Evolutionary conservation across 1,284 basidiomycete genomes (phyloP).

Genomic region (Cryptococcus sp.): DNA sequence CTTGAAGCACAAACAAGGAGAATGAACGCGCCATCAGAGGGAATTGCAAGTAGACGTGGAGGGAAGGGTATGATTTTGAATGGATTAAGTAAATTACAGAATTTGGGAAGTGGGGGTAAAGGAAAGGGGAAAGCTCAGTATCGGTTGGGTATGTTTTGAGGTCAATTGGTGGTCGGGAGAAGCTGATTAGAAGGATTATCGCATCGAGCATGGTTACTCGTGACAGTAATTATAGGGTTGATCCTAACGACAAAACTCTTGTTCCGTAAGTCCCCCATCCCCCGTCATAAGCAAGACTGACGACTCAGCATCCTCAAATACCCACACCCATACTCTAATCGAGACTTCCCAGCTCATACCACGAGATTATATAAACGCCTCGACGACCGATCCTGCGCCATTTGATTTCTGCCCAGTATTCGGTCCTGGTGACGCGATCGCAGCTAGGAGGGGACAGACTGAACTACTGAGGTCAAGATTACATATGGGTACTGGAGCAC

Average conservation of each 20-base stretch:
- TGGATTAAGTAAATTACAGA: neutral
- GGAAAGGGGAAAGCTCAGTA: constrained; percentile 1
- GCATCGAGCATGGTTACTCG: constrained; percentile 33
- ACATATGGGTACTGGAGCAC: constrained; percentile 73
- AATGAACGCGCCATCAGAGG: neutral
- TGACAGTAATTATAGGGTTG: constrained; percentile 26
- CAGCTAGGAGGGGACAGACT: constrained; percentile 68
- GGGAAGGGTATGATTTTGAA: neutral
- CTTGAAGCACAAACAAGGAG: neutral
- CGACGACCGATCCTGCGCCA: constrained; percentile 59
- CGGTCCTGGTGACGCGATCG: constrained; percentile 73
- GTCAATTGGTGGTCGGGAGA: neutral
- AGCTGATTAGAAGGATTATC: constrained; percentile 21
- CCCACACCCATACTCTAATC: constrained; percentile 36
- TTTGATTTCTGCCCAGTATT: constrained; percentile 87
- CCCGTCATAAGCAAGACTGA: too few species aligned
- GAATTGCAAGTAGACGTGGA: neutral
- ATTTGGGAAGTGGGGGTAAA: neutral
- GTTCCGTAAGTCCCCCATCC: constrained; percentile 31
- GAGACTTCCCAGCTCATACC: constrained; percentile 49
- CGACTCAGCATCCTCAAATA: neutral
- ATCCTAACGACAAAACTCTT: constrained; percentile 31
- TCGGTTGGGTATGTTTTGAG: neutral
- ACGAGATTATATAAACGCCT: constrained; percentile 50
- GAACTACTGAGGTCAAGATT: constrained; percentile 70